Conservation (phyloP, 805 yeast genomes). For the Kodamaea restingae region DNA sequence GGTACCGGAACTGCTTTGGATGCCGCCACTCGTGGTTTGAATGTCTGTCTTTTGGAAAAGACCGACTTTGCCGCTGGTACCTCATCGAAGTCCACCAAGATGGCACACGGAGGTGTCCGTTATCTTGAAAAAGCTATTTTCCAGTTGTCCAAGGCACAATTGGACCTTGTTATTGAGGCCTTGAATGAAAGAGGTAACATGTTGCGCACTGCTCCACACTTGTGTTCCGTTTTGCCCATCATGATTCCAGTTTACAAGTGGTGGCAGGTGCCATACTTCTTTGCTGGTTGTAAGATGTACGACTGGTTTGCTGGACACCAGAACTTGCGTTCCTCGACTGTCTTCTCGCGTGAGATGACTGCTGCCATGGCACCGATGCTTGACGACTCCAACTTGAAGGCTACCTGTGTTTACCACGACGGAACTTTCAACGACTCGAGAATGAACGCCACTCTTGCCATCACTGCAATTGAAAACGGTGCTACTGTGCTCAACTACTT, state of each 20-base stretch:
- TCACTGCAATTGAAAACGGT: conserved; percentile 81
- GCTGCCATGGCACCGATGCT: conserved; percentile 80
- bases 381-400: conserved; percentile 73
- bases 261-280: conserved; percentile 95
- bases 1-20: conserved; percentile 93
- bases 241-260: conserved; percentile 94
- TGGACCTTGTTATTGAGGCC: conserved; percentile 85
- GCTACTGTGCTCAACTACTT: conserved; percentile 87
- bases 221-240: conserved; percentile 80
- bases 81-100: conserved; percentile 88
- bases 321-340: conserved; percentile 73
- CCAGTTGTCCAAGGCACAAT: conserved; percentile 85
- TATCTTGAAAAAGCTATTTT: conserved; percentile 92
- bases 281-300: conserved; percentile 85
- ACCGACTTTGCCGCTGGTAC: conserved; percentile 92
- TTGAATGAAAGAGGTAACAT: conserved; percentile 82
- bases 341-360: conserved; percentile 64
- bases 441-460: conserved; percentile 80
- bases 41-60: conserved; percentile 82
- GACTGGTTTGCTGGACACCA: conserved; percentile 90
- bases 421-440: conserved; percentile 93
- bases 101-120: conserved; percentile 97
- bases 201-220: conserved; percentile 88
- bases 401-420: conserved; percentile 91
- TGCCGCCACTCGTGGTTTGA: conserved; percentile 85